Evolutionary conservation across 148 eudicot genomes (phyloP).

Genomic region (Vaccinium vitisidaea): DNA sequence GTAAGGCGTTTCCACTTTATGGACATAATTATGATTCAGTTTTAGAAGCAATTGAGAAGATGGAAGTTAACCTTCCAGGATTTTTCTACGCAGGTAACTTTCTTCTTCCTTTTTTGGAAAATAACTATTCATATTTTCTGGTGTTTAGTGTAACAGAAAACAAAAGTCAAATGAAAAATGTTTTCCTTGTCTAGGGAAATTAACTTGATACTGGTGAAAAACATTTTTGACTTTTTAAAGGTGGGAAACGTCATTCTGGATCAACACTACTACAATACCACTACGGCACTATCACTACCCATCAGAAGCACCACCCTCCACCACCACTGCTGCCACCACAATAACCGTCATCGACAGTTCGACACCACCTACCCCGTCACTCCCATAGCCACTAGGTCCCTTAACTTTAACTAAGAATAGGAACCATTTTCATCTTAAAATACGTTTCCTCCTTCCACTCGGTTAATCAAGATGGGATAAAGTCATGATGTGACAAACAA

Average conservation of each 20-base stretch:
- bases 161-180: background rate
- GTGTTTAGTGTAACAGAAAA: background rate
- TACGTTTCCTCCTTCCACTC: background rate
- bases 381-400: background rate
- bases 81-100: constrained; percentile 83
- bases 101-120: background rate
- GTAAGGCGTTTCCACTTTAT: constrained; percentile 87
- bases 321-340: background rate
- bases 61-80: constrained; percentile 90
- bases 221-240: background rate
- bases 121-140: background rate
- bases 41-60: constrained; percentile 65
- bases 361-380: background rate
- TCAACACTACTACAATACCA: background rate
- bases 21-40: constrained; percentile 72
- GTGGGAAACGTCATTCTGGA: background rate
- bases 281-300: background rate
- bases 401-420: background rate
- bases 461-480: background rate
- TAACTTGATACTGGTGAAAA: background rate
- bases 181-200: background rate
- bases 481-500: background rate
- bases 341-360: background rate
- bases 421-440: background rate
- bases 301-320: background rate